Conservation (phyloP, 1,139 yeast genomes). For the Dujonia santamariae region DNA sequence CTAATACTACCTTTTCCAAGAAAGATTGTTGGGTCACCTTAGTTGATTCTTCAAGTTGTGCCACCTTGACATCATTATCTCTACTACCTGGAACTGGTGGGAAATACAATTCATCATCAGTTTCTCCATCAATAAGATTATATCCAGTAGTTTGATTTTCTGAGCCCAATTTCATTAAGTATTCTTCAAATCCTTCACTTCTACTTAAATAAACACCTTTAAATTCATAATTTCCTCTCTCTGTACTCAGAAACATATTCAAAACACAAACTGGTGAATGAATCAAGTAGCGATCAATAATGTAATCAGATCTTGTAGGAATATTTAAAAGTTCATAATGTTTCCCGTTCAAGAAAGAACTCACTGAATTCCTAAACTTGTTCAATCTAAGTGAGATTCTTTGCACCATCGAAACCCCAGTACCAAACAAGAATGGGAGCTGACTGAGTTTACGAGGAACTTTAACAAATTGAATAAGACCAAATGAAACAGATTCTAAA, state of each 20-base stretch:
- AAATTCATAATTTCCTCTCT: constrained; percentile 13
- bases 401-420: not conserved
- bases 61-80: too few relatives aligned
- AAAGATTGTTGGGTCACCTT: too few relatives aligned
- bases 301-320: constrained; percentile 13
- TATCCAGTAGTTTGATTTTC: not conserved
- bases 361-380: too few relatives aligned
- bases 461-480: not conserved
- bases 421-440: not conserved
- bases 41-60: too few relatives aligned
- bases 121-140: not conserved
- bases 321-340: constrained; percentile 1
- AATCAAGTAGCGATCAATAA: constrained; percentile 20
- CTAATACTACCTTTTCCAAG: too few relatives aligned
- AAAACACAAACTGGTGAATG: constrained; percentile 19
- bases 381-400: not conserved
- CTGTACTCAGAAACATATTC: constrained; percentile 11
- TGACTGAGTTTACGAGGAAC: not conserved
- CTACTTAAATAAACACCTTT: constrained; percentile 13
- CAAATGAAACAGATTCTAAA: not conserved
- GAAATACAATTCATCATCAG: too few relatives aligned
- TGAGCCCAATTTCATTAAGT: constrained; percentile 7
- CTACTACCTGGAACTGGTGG: too few relatives aligned
- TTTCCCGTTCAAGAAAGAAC: not conserved
- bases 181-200: constrained; percentile 18